Evolutionary conservation across 2,329 filamentous ascomycete species (phyloP), one percentile per base, ranked within the genome.

Genomic region (Mariannaea sp.): DNA sequence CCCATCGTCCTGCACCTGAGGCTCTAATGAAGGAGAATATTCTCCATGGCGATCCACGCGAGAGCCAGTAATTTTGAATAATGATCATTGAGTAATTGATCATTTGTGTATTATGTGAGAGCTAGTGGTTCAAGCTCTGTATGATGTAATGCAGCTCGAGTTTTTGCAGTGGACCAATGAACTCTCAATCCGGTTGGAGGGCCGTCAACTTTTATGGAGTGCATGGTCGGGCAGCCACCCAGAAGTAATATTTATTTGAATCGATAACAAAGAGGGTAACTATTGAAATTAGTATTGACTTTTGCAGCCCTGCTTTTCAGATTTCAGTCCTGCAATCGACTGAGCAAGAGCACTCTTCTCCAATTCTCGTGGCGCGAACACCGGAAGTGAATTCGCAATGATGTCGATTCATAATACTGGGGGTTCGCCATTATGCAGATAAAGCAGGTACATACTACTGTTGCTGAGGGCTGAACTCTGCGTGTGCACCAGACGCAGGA

Each of bases 1-100:
- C 88, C 67, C 81, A 87, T 65, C 82, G 92, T 16, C 92, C 92
- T 1, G 80, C 83, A 29, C 88, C 89, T 9, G 89, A 92, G 61
- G 81, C 88, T 44, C 77, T 96, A 58, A 79, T 96, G 53, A 85
- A 88, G 66, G 85, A 89, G 62, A 92, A 92, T 5, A 90, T 97
- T 49, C 75, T 97, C 59, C 84, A 83, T 53, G 83, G 87, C 60
- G 85, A 88, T 63, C 84, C 84, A 2, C 80, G 84, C 51, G 76
- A 76, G n/a, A 71, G 79, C 3, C 79, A 82, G 22, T 76, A 81
- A 61, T 79, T 78, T 61, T 85, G 82, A 85, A 70, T 81, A 80
- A 14, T 85, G 85, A 85, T 73, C 75, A 82, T 24, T 83, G 85
- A 12, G 8, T 33, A 16, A 24, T 24, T 71, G 82, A 83, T 26